Evolutionary conservation across 177 flowering plant genomes (phyloP).

Genomic region (Tripterygium wilfordii): DNA sequence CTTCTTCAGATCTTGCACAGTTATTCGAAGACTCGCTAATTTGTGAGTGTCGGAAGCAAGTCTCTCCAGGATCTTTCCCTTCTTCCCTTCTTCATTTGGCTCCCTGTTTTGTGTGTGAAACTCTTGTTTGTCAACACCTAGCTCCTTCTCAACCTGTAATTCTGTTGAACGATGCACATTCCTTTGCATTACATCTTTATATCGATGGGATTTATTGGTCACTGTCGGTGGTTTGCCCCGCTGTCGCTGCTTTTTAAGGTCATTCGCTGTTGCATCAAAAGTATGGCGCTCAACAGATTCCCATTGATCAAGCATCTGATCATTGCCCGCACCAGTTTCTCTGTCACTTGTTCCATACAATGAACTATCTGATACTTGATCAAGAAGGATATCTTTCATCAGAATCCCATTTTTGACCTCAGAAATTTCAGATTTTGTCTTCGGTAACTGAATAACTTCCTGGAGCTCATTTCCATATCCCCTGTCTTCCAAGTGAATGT

Average conservation of each 20-base stretch:
- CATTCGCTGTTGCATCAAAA: conserved; percentile 6
- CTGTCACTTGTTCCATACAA: conserved; percentile 21
- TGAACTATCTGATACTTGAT: conserved; percentile 43
- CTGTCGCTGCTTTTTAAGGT: conserved; percentile 19
- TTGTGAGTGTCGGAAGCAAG: conserved; percentile 65
- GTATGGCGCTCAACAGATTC: conserved; percentile 38
- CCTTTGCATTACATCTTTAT: conserved; percentile 9
- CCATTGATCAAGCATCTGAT: conserved; percentile 60
- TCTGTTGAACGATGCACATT: conserved; percentile 22
- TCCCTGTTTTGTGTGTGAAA: conserved; percentile 28
- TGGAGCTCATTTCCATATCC: conserved; percentile 4
- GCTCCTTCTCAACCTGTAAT: conserved; percentile 36
- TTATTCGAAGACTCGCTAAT: conserved; percentile 43
- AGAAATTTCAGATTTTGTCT: conserved; percentile 19
- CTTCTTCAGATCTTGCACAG: conserved; percentile 40
- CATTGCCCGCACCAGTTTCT: conserved; percentile 22
- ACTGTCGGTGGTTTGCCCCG: conserved; percentile 22
- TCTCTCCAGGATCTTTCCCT: conserved; percentile 45
- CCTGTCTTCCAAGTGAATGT: conserved; percentile 10
- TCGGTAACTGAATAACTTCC: conserved; percentile 12
- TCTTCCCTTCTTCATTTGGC: conserved; percentile 22
- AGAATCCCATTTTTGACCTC: conserved; percentile 20
- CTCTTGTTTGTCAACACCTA: conserved; percentile 45
- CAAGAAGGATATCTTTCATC: conserved; percentile 79
- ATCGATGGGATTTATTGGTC: conserved; percentile 4